These are phyloP conservation scores for Synchytrium microbalum DNA, from an alignment of 371 early-diverging fungal species.

Conservation along the genomic window DNA sequence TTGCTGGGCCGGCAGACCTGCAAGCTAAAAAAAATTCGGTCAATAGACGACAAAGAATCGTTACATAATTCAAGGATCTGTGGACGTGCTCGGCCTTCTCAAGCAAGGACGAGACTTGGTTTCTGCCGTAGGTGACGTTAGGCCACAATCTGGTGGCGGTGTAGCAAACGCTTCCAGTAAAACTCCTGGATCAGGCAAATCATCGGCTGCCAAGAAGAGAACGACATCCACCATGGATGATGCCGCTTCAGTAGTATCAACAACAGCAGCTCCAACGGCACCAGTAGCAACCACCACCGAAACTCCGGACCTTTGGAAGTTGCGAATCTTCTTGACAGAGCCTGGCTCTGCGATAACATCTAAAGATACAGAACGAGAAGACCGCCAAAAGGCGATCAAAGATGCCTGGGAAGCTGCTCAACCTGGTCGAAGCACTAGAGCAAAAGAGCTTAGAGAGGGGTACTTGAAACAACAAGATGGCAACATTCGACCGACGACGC, in stretches of 20 bases:
- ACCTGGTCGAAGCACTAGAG: slow-evolving; percentile 37
- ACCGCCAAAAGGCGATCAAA: slow-evolving; percentile 39
- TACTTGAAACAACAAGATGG: slow-evolving; percentile 35
- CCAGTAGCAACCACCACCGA: slow-evolving; percentile 18
- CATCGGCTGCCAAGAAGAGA: slow-evolving; percentile 2
- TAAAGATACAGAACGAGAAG: slow-evolving; percentile 50
- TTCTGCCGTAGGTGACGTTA: not conserved
- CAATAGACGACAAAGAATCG: not conserved
- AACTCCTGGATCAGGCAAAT: slow-evolving; percentile 11
- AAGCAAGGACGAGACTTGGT: slow-evolving; percentile 8
- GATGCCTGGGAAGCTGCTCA: slow-evolving; percentile 42
- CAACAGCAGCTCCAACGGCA: slow-evolving; percentile 4
- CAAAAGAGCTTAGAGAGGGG: slow-evolving; percentile 36
- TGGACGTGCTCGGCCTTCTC: slow-evolving; percentile 5
- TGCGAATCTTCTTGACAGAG: slow-evolving; percentile 40
- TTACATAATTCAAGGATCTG: not conserved
- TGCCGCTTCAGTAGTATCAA: slow-evolving; percentile 1
- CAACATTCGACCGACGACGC: slow-evolving; percentile 20
- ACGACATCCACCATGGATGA: slow-evolving; percentile 11
- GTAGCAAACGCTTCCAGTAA: not conserved
- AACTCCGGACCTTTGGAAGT: slow-evolving; percentile 23
- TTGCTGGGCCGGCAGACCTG: too few relatives aligned
- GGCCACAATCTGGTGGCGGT: not conserved
- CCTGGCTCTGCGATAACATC: slow-evolving; percentile 26
- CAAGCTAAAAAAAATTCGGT: too few relatives aligned